These are phyloP conservation scores for Cynara cardunculus DNA, from an alignment of 129 eudicot species.

Conservation along the genomic window DNA sequence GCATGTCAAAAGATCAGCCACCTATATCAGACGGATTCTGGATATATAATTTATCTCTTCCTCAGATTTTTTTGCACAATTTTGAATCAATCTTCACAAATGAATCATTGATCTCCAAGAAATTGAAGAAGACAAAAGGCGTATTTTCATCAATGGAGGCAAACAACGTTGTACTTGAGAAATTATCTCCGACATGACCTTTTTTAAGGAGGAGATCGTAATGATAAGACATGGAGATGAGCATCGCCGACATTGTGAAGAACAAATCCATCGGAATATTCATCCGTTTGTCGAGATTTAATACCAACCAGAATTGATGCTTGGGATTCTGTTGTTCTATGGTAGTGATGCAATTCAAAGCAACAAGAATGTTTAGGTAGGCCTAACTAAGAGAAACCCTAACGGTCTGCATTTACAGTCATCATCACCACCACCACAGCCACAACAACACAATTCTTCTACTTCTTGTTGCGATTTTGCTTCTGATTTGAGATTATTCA, in stretches of 20 bases:
- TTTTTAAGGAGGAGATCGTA: constrained; percentile 37
- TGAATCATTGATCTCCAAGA: too few relatives aligned
- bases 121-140: too few relatives aligned
- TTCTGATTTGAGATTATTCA: neutral
- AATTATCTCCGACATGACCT: constrained; percentile 34
- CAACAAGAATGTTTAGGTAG: too few relatives aligned
- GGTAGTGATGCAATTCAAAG: too few relatives aligned
- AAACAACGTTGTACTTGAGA: constrained; percentile 17
- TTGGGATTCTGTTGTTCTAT: too few relatives aligned
- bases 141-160: too few relatives aligned
- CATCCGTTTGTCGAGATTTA: constrained; percentile 43
- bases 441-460: constrained; percentile 26
- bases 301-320: too few relatives aligned
- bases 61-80: too few relatives aligned
- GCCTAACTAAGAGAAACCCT: constrained; percentile 73
- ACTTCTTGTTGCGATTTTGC: neutral
- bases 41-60: too few relatives aligned
- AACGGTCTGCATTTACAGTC: constrained; percentile 65
- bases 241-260: constrained; percentile 52
- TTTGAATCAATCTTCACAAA: too few relatives aligned
- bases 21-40: too few relatives aligned
- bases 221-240: constrained; percentile 35
- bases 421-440: constrained; percentile 35
- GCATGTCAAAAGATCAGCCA: too few relatives aligned
- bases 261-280: constrained; percentile 60